Evolutionary conservation across 441 rosid species (phyloP).

Genomic region (Croton laevigatus): DNA sequence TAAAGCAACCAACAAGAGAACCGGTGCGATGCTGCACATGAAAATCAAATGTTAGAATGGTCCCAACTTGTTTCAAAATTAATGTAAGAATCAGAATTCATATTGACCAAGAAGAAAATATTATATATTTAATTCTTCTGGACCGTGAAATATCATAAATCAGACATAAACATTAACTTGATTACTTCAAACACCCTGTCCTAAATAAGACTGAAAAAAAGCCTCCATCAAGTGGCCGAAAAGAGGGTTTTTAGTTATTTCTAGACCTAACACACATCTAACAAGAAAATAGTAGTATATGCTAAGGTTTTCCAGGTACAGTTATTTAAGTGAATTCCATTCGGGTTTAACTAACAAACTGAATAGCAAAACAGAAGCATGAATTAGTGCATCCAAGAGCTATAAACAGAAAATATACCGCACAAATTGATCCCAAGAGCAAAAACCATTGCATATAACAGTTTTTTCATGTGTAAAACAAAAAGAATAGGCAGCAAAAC

Average conservation of each 20-base stretch:
- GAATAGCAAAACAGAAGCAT: background rate
- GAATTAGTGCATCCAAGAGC: background rate
- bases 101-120: background rate
- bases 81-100: too few relatives aligned
- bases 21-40: conserved; percentile 86
- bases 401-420: too few relatives aligned
- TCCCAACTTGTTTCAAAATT: too few relatives aligned
- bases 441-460: too few relatives aligned
- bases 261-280: background rate
- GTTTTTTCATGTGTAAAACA: background rate
- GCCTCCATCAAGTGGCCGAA: background rate
- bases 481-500: background rate
- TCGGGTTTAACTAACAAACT: background rate
- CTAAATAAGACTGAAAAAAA: background rate
- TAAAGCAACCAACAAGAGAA: conserved; percentile 84
- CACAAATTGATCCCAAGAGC: background rate
- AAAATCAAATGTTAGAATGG: background rate
- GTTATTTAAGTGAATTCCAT: background rate
- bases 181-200: background rate
- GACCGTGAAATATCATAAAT: background rate
- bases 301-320: background rate
- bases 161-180: background rate
- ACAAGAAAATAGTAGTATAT: background rate
- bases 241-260: background rate
- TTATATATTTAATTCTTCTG: too few relatives aligned